Evolutionary conservation across 176 grass and related monocot species (phyloP).

Genomic region (Lolium multiflorum): DNA sequence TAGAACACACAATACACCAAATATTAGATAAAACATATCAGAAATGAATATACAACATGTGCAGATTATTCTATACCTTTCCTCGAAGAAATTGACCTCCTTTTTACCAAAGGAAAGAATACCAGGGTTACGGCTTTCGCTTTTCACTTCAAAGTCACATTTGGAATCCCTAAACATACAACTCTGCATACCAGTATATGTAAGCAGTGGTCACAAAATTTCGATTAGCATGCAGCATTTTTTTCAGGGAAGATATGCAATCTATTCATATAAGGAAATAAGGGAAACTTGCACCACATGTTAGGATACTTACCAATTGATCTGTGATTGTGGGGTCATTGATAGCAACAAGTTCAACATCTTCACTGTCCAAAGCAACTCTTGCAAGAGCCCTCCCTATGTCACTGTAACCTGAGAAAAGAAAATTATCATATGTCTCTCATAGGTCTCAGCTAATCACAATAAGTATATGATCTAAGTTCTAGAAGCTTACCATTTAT

Average conservation of each 20-base stretch:
- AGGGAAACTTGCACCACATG: neutral
- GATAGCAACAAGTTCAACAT: neutral
- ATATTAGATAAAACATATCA: neutral
- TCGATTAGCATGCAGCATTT: neutral
- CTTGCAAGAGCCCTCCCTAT: neutral
- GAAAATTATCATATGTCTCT: neutral
- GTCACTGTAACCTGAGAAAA: neutral
- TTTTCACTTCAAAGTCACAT: slow-evolving; percentile 23
- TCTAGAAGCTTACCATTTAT: slow-evolving; percentile 21
- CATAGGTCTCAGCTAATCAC: neutral
- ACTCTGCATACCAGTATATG: slow-evolving; percentile 13
- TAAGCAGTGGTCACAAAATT: neutral
- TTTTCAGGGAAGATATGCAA: neutral
- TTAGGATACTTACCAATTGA: slow-evolving; percentile 10
- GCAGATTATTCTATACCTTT: neutral
- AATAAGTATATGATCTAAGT: neutral
- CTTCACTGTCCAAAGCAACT: neutral
- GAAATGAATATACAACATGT: neutral
- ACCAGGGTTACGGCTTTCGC: neutral
- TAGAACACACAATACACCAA: neutral
- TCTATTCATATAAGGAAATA: neutral
- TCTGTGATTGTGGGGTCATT: neutral
- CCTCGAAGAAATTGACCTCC: neutral
- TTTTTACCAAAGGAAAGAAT: neutral
- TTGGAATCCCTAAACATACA: slow-evolving; percentile 19